Base-by-base conservation (phyloP, 768 basidiomycete genomes). In the Mycena alexandri region DNA sequence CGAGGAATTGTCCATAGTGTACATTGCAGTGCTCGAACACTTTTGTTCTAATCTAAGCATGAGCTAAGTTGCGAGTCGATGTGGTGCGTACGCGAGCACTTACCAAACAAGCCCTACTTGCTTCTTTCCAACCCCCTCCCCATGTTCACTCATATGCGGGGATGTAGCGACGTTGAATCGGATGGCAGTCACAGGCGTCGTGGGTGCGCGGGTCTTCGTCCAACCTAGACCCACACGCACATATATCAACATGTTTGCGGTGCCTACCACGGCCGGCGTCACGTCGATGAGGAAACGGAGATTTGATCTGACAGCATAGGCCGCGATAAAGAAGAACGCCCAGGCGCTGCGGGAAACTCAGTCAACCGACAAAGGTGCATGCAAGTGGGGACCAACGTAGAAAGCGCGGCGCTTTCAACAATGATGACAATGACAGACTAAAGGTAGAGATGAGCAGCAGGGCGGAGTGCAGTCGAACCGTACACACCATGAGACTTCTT, bases 201-300 rank as follows among this genome's bases (percentile, higher is more conserved):
- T 2, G 10, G 57, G 43, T 8, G 22, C 24, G n/a, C 36, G 48
- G 5, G 50, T 21, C 25, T 55, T n/a, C n/a, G 62, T 53, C 64
- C 64, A 65, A 0, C 64, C 64, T 0, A 65, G 57, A 5, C 64
- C 64, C 10, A 54, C 51, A 14, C 64, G 64, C 1, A 65, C 51
- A 33, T 65, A 65, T 3, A 65, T 54, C 5, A 65, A 57, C 64
- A 60, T 60, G 24, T 65, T 65, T 1, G 51, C 17, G 22, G 42
- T 25, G 50, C 50, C 58, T 7, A 65, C 57, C 33, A 65, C 47
- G 9, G 50, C 42, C 2, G 64, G 64, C 10, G 64, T 59, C 11
- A 65, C 51, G 38, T 65, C 64, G 34, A 65, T 46, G 43, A 65
- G 58, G 43, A 65, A 65, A 5, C 64, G 64, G 50, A 65, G 64